phyloP scores from a whole-genome alignment of 2,329 filamentous ascomycete species.

The Nannizziopsis arthrosporioides region DNA sequence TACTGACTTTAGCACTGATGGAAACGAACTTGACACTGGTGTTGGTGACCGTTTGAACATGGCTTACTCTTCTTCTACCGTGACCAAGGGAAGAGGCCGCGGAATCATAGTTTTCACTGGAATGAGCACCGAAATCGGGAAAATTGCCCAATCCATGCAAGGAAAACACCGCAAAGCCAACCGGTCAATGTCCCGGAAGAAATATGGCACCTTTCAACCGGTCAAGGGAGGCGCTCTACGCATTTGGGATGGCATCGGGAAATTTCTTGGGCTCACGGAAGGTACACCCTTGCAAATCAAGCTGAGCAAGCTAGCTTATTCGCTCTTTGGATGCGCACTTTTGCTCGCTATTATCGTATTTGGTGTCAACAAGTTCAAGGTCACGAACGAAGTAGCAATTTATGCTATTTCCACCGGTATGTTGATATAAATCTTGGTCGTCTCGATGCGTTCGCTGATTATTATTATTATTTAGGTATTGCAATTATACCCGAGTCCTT shows the following conservation, averaged over 20 bases:
- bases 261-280: conserved; percentile 49
- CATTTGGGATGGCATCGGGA: conserved; percentile 39
- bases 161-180: conserved; percentile 35
- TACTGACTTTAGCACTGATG: conserved; percentile 22
- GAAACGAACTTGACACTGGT: conserved; percentile 27
- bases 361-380: conserved; percentile 46
- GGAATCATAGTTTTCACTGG: conserved; percentile 50
- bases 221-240: conserved; percentile 42
- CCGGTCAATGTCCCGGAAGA: conserved; percentile 36
- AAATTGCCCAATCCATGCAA: conserved; percentile 47
- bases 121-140: conserved; percentile 52
- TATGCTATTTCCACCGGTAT: conserved; percentile 46
- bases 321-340: conserved; percentile 63
- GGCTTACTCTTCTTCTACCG: conserved; percentile 49
- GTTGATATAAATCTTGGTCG: conserved; percentile 7
- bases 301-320: conserved; percentile 70
- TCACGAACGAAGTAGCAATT: conserved; percentile 47
- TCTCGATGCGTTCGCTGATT: conserved; percentile 14
- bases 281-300: conserved; percentile 79
- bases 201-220: conserved; percentile 35
- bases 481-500: conserved; percentile 54
- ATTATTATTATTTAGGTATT: conserved; percentile 29
- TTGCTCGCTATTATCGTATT: conserved; percentile 52
- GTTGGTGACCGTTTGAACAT: conserved; percentile 51
- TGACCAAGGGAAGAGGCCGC: conserved; percentile 48